These are phyloP conservation scores for Calonectria montana DNA, from an alignment of 2,329 filamentous ascomycete species.

Conservation along the genomic window DNA sequence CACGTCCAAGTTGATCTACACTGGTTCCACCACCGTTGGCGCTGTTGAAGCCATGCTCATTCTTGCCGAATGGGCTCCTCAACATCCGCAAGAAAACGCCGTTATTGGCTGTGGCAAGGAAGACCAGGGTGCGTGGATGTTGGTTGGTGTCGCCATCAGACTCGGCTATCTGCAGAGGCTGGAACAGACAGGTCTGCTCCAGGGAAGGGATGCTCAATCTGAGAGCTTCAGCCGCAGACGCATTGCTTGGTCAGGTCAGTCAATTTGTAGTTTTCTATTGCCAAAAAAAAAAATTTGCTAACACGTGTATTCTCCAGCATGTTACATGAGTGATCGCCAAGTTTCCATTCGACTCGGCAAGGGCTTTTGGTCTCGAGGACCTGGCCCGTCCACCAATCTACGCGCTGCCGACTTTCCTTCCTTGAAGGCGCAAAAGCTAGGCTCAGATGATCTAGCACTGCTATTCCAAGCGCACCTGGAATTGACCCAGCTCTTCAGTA, in stretches of 20 bases:
- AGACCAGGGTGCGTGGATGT: conserved; percentile 82
- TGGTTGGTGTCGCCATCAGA: conserved; percentile 76
- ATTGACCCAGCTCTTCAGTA: conserved; percentile 77
- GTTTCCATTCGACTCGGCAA: conserved; percentile 79
- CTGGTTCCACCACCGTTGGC: conserved; percentile 74
- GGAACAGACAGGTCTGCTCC: conserved; percentile 75
- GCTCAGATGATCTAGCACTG: conserved; percentile 74
- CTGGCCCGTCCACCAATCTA: conserved; percentile 73
- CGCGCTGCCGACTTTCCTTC: conserved; percentile 76
- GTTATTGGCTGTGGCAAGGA: conserved; percentile 78
- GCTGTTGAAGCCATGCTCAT: conserved; percentile 77
- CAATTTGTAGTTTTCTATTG: too few species aligned
- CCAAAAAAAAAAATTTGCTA: too few species aligned
- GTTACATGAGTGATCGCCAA: conserved; percentile 74
- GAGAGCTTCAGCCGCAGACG: conserved; percentile 71
- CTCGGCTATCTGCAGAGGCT: conserved; percentile 77
- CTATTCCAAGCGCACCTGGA: conserved; percentile 79
- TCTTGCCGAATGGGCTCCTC: conserved; percentile 79
- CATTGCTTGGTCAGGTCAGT: conserved; percentile 72
- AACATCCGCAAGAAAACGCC: conserved; percentile 70
- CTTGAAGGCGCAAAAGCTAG: conserved; percentile 66
- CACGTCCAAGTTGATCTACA: conserved; percentile 74
- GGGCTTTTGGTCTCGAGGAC: conserved; percentile 79
- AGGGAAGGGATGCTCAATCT: conserved; percentile 68
- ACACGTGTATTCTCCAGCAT: conserved; percentile 50